These are phyloP conservation scores for Hypoxylon sp. DNA, from an alignment of 2,329 filamentous ascomycete species.

Conservation along the genomic window DNA sequence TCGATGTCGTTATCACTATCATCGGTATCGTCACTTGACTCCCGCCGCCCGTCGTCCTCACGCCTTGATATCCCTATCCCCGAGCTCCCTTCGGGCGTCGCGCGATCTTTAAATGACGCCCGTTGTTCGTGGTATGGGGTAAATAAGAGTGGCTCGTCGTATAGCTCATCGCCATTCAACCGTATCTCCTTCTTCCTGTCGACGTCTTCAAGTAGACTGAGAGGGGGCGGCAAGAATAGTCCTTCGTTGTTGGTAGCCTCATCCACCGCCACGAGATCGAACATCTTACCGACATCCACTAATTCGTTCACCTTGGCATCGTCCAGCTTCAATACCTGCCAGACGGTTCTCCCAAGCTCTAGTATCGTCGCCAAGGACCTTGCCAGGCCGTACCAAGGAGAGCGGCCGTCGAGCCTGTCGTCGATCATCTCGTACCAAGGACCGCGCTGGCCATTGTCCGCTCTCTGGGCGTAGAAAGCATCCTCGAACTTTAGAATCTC, in stretches of 20 bases:
- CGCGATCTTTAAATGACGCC: not conserved
- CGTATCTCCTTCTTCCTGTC: not conserved
- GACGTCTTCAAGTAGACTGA: not conserved
- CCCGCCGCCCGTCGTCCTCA: not conserved
- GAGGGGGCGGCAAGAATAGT: not conserved
- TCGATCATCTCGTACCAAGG: not conserved
- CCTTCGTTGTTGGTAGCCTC: not conserved
- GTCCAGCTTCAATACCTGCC: conserved; percentile 14
- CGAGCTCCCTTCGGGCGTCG: not conserved
- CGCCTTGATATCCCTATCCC: not conserved
- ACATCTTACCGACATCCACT: not conserved
- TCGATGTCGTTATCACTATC: not conserved
- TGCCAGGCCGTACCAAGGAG: conserved; percentile 1
- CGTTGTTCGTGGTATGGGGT: not conserved
- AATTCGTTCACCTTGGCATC: not conserved
- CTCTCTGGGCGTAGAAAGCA: not conserved
- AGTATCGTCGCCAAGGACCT: not conserved
- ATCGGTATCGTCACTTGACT: not conserved
- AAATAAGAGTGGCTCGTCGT: not conserved
- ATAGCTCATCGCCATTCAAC: not conserved
- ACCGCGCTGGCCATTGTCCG: not conserved
- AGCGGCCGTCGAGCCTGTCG: not conserved
- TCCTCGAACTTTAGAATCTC: not conserved
- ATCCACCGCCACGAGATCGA: not conserved
- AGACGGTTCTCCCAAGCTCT: conserved; percentile 10